These are phyloP conservation scores for Scleroderma bovista DNA, from an alignment of 768 basidiomycete species.

Conservation along the genomic window DNA sequence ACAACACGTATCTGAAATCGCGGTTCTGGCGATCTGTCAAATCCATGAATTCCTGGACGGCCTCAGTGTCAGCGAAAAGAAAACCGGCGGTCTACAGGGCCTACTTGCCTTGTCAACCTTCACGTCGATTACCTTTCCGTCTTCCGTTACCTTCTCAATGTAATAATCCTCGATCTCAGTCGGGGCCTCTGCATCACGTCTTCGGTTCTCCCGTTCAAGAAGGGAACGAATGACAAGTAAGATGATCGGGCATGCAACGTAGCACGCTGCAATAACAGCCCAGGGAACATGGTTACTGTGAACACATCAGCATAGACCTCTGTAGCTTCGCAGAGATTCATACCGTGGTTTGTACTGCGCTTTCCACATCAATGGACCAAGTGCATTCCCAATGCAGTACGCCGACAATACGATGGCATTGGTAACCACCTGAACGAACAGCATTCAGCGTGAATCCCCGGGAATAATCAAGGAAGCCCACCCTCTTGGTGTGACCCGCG, in stretches of 20 bases:
- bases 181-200: slow-evolving; percentile 50
- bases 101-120: slow-evolving; percentile 61
- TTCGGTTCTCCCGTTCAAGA: slow-evolving; percentile 56
- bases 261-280: slow-evolving; percentile 68
- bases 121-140: slow-evolving; percentile 49
- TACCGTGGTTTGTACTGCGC: slow-evolving; percentile 60
- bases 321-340: neutral
- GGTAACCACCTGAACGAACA: slow-evolving; percentile 19
- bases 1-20: slow-evolving; percentile 13
- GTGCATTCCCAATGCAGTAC: slow-evolving; percentile 62
- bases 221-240: slow-evolving; percentile 46
- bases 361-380: slow-evolving; percentile 78
- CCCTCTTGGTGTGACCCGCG: slow-evolving; percentile 66
- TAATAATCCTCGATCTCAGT: slow-evolving; percentile 58
- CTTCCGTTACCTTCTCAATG: slow-evolving; percentile 43
- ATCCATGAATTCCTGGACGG: slow-evolving; percentile 9
- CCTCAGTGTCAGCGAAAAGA: no score
- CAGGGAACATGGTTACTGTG: slow-evolving; percentile 68
- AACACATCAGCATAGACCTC: neutral
- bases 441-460: neutral
- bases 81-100: neutral
- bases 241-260: slow-evolving; percentile 44
- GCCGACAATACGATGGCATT: slow-evolving; percentile 73
- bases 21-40: slow-evolving; percentile 13
- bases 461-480: slow-evolving; percentile 32